These are phyloP conservation scores for Wallacemonas sp. DNA, from an alignment of 208 protist species.

Conservation along the genomic window DNA sequence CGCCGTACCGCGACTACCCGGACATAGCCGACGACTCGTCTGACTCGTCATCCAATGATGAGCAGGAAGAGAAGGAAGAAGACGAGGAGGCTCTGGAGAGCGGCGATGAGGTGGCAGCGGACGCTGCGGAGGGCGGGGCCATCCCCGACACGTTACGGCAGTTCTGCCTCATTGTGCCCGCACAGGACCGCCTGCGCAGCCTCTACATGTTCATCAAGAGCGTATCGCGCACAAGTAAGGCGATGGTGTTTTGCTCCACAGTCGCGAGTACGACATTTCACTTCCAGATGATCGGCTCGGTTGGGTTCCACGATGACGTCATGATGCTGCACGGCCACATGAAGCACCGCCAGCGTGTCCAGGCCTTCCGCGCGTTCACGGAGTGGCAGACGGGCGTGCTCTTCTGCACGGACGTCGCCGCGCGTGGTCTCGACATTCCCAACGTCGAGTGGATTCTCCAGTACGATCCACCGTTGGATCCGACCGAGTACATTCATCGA, in stretches of 20 bases:
- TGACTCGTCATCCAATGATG: background rate
- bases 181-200: constrained; percentile 62
- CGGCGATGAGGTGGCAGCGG: constrained; percentile 6
- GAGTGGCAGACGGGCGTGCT: constrained; percentile 87
- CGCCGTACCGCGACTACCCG: constrained; percentile 54
- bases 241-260: constrained; percentile 98
- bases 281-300: constrained; percentile 98
- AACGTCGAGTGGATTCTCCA: constrained; percentile 97
- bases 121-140: constrained; percentile 36
- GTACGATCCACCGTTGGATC: constrained; percentile 96
- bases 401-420: constrained; percentile 95
- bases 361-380: constrained; percentile 89
- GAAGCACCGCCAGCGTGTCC: constrained; percentile 93
- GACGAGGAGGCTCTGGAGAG: constrained; percentile 12
- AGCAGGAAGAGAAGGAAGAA: constrained; percentile 8
- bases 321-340: constrained; percentile 96
- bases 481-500: constrained; percentile 96
- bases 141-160: constrained; percentile 83
- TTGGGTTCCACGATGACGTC: constrained; percentile 96
- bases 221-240: constrained; percentile 93
- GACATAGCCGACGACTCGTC: too few species aligned
- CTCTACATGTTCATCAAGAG: constrained; percentile 98
- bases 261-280: constrained; percentile 98
- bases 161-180: constrained; percentile 73
- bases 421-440: constrained; percentile 96